A percentile compares a stretch with the other conserved stretches of the same genome.
phyloP scores from a whole-genome alignment of 441 rosid genomes.

The Jatropha podagrica region DNA sequence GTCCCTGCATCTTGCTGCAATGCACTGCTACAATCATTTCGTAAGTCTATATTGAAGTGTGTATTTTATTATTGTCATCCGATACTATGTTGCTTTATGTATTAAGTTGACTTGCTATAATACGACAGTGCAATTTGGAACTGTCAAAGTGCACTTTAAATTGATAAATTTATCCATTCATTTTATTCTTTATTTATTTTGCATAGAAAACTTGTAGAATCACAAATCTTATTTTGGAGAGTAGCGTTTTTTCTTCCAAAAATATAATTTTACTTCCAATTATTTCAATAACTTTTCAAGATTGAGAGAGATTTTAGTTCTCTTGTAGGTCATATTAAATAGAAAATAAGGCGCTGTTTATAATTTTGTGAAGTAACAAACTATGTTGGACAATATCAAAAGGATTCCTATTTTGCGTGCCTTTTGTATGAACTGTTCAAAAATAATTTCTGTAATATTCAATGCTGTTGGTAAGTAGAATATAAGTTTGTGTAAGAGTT shows the following conservation, averaged over 20 bases:
- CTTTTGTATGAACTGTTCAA: background rate
- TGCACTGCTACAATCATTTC: constrained; percentile 89
- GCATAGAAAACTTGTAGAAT: background rate
- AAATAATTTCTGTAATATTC: background rate
- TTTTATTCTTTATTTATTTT: background rate
- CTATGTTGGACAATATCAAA: background rate
- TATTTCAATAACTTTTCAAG: background rate
- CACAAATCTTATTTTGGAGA: background rate
- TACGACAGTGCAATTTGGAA: background rate
- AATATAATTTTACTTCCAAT: background rate
- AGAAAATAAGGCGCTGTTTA: background rate
- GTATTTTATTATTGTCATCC: constrained; percentile 16
- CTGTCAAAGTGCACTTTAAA: background rate
- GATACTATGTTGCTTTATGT: constrained; percentile 1
- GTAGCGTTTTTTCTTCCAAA: background rate
- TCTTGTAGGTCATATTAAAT: constrained; percentile 1
- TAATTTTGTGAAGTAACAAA: background rate
- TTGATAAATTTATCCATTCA: background rate
- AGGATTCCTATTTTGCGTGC: background rate
- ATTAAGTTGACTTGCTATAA: background rate
- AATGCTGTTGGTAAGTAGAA: background rate
- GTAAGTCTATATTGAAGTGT: constrained; percentile 53
- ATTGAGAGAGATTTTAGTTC: background rate
- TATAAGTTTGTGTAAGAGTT: background rate
- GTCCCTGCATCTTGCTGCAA: constrained; percentile 99